Percentiles rank a stretch among this genome's conserved stretches.
Evolutionary conservation across 768 basidiomycete species (phyloP).

Genomic region (Harrya chromipes): DNA sequence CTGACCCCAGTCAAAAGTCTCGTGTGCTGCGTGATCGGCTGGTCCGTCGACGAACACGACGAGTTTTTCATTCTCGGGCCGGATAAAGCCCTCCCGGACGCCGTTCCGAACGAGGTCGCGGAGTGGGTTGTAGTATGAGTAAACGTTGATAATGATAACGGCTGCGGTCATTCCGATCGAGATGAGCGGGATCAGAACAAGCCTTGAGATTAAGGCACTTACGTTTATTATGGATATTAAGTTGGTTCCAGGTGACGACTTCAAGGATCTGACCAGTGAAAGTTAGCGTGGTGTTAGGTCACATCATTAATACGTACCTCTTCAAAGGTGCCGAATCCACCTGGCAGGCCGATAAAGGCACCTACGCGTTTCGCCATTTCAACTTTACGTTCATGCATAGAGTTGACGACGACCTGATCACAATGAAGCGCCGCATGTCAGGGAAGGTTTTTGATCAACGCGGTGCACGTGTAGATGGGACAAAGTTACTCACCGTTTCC

Average conservation of each 20-base stretch:
- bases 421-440: conserved; percentile 2
- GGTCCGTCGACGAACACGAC: conserved; percentile 79
- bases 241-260: conserved; percentile 92
- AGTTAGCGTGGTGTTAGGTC: conserved; percentile 3
- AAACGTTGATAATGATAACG: conserved; percentile 84
- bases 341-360: conserved; percentile 87
- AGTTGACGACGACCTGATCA: conserved; percentile 62
- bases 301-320: conserved; percentile 46
- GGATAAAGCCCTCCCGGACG: conserved; percentile 73
- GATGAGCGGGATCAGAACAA: background rate
- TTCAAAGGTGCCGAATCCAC: conserved; percentile 94
- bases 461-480: conserved; percentile 3
- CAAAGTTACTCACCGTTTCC: conserved; percentile 29
- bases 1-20: conserved; percentile 72
- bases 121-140: conserved; percentile 81
- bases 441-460: conserved; percentile 2
- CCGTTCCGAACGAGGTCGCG: conserved; percentile 67
- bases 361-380: conserved; percentile 81
- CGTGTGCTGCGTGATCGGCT: conserved; percentile 46
- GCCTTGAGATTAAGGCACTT: conserved; percentile 21
- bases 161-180: conserved; percentile 41
- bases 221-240: conserved; percentile 87
- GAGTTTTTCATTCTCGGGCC: conserved; percentile 53
- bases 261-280: conserved; percentile 63
- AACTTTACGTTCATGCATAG: conserved; percentile 88